phyloP scores from a whole-genome alignment of 106 monocot genomes.

The Iris macrosiphon region DNA sequence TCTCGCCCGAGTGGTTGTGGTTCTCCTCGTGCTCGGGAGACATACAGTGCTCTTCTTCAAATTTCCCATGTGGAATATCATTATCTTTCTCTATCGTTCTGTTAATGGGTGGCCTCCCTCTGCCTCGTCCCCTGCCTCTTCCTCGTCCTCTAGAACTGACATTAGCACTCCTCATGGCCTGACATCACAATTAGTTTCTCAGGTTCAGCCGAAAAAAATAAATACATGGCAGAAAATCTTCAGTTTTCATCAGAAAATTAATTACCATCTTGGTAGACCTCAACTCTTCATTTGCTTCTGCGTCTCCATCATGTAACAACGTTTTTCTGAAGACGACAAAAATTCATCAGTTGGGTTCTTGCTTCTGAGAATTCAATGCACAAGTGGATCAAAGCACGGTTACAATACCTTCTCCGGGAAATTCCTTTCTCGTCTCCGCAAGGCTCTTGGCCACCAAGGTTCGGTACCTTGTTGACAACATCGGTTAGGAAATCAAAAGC shows the following conservation, averaged over 20 bases:
- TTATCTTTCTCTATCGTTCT: constrained; percentile 13
- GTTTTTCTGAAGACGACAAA: constrained; percentile 39
- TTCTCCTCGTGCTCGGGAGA: constrained; percentile 42
- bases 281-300: constrained; percentile 23
- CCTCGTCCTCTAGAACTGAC: constrained; percentile 65
- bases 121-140: constrained; percentile 76
- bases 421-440: constrained; percentile 67
- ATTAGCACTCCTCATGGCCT: constrained; percentile 36
- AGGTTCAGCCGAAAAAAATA: not conserved
- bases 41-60: constrained; percentile 45
- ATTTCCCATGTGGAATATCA: constrained; percentile 19
- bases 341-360: no score
- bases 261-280: constrained; percentile 64
- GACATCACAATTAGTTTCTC: not conserved
- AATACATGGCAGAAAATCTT: no score
- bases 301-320: constrained; percentile 24
- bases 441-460: constrained; percentile 58
- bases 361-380: no score
- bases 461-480: constrained; percentile 83
- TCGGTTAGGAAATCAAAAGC: constrained; percentile 88
- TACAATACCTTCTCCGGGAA: constrained; percentile 63
- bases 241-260: no score
- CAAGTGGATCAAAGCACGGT: no score
- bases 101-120: constrained; percentile 63
- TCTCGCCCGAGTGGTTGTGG: not conserved